A percentile compares a stretch with the other conserved stretches of the same genome.
Evolutionary conservation across 2,329 filamentous ascomycete species (phyloP).

Genomic region (Ophiostoma pallidulum): DNA sequence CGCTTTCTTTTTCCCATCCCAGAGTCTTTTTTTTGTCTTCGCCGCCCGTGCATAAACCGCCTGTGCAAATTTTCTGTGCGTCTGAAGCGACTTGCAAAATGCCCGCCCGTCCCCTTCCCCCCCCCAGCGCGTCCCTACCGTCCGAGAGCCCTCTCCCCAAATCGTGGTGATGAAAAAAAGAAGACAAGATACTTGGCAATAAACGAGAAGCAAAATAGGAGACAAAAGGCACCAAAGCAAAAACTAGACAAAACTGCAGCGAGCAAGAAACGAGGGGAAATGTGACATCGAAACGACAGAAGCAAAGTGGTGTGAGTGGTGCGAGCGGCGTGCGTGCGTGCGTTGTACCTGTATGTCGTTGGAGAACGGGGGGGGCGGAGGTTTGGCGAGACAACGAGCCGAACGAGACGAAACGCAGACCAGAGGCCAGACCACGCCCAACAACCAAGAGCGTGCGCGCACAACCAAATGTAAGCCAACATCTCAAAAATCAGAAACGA

Average conservation of each 20-base stretch:
- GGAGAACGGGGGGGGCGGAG: no score
- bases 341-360: no score
- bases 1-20: conserved; percentile 5
- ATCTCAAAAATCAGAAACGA: conserved; percentile 12
- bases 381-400: conserved; percentile 2
- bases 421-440: conserved; percentile 12
- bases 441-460: conserved; percentile 5
- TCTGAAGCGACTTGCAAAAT: neutral
- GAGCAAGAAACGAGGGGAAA: neutral
- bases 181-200: neutral
- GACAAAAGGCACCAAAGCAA: neutral
- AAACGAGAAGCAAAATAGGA: conserved; percentile 1
- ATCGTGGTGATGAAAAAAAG: neutral
- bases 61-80: neutral
- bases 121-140: no score
- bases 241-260: conserved; percentile 13
- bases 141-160: no score
- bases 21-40: neutral
- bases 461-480: conserved; percentile 14
- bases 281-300: neutral
- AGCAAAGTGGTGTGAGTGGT: neutral
- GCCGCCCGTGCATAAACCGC: neutral
- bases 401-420: neutral
- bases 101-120: no score
- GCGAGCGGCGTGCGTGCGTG: no score